A percentile compares a stretch with the other conserved stretches of the same genome.
These are phyloP conservation scores for Fraxinus albicans DNA, from an alignment of 305 asterid genomes.

Conservation along the genomic window DNA sequence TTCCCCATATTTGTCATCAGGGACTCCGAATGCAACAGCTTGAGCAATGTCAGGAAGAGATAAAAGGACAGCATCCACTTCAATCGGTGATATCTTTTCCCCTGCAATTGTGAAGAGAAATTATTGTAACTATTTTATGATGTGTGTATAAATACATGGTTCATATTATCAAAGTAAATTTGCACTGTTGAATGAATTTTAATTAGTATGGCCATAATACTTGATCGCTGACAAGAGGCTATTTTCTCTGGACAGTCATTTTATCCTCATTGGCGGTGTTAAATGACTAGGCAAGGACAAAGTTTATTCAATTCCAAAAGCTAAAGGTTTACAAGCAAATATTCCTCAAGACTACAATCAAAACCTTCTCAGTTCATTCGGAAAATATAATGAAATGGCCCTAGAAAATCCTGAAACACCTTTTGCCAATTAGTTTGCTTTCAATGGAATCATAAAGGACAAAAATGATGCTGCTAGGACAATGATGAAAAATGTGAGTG, in stretches of 20 bases:
- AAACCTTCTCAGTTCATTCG: not conserved
- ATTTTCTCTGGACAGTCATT: not conserved
- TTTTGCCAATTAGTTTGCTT: not conserved
- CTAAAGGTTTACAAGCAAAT: not conserved
- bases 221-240: not conserved
- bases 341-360: not conserved
- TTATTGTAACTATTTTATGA: not conserved
- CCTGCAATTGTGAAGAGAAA: conserved; percentile 42
- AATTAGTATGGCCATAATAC: not conserved
- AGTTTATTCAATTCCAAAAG: not conserved
- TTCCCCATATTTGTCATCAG: conserved; percentile 97
- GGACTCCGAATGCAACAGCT: conserved; percentile 92
- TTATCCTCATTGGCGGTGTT: not conserved
- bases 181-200: not conserved
- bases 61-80: conserved; percentile 80
- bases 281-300: not conserved
- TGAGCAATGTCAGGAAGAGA: conserved; percentile 82
- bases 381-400: not conserved
- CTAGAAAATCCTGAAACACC: not conserved
- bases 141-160: not conserved
- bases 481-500: not conserved
- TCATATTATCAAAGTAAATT: not conserved
- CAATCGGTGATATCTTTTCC: conserved; percentile 95
- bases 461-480: conserved; percentile 3
- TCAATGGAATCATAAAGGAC: not conserved